Base-by-base conservation (phyloP, 768 basidiomycete genomes). In the Amanita rimosa region DNA sequence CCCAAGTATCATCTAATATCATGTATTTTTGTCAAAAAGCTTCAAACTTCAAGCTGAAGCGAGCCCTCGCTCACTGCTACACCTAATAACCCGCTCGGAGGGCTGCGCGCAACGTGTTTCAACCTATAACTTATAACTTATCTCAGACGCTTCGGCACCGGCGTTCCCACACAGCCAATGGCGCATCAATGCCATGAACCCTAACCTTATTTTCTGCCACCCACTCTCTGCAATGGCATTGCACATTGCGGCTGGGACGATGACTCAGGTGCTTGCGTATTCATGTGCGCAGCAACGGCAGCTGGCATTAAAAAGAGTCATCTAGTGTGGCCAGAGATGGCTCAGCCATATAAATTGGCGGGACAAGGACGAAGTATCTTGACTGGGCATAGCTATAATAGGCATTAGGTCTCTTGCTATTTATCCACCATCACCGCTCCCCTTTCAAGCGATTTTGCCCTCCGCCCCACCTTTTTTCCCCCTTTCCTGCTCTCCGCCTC, bases 331-430 rank as follows among this genome's bases (percentile, higher is more conserved):
- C 46, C 17, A 14, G 31, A 19, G n/a, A n/a, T n/a, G n/a, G n/a
- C n/a, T n/a, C n/a, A n/a, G n/a, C n/a, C n/a, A 26, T 40, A 40
- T 40, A 48, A 41, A 29, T 14, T 22, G 24, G 36, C 36, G 38
- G 38, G 40, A 13, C 9, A 33, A 16, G 22, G 22, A 16, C 27
- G 21, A n/a, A 41, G 11, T n/a, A 39, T n/a, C 31, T 48, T 9
- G 24, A 43, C 22, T n/a, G 40, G 35, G 48, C 40, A 43, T 49
- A 49, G n/a, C 48, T 43, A 43, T 43, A 49, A 43, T 14, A 49
- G 60, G 57, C 58, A 62, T 65, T 67, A 63, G 58, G 59, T 66
- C 66, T 62, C 62, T 66, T 67, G 61, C 58, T 72, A 71, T 73
- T 68, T 76, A 75, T 70, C 67, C 38, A 46, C 34, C 64, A 55